Base-by-base conservation (phyloP, 2,329 filamentous ascomycete genomes). In the Colletotrichum liriopes region DNA sequence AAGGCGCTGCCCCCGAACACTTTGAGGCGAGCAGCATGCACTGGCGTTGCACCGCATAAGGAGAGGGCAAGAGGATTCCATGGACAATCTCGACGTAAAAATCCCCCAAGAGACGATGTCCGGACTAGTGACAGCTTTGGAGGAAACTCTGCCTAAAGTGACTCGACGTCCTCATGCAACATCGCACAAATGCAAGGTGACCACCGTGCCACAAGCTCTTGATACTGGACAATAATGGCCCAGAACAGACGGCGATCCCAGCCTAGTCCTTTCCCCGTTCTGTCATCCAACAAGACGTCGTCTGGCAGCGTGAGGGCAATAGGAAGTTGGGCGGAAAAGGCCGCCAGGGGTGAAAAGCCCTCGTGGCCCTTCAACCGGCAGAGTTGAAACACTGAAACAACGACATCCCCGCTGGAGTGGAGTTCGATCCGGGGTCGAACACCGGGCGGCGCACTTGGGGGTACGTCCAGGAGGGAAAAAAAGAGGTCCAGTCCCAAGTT, bases 301-400 rank as follows among this genome's bases (percentile, higher is more conserved):
- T 23, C 35, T 37, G 37, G 26, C 26, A 51, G 43, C 39, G 29
- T n/a, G 37, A 58, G 47, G 58, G 45, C 26, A 68, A 43, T 23
- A 37, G 29, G 29, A 52, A 32, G 26, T 29, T 58, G 26, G 39
- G 55, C 65, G 45, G 65, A 49, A 39, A 37, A 54, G 32, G 39
- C 51, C 45, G 69, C 47, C 69, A 58, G 65, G 65, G 58, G 59
- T 41, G 37, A 43, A 54, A 37, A 60, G 52, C 39, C 26, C 56
- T 43, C 59, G 49, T 61, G 67, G 67, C 67, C 60, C 18, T 66
- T 67, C 52, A 62, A 59, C 41, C 58, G 41, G 67, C 58, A 58
- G 47, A 73, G 65, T 69, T 73, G 72, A 74, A 73, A 70, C 72
- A 59, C 72, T 74, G 72, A 73, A 73, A 74, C 65, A 70, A 72